Conservation (phyloP, 2,329 filamentous ascomycete species). For the Sporothrix variecibatus region DNA sequence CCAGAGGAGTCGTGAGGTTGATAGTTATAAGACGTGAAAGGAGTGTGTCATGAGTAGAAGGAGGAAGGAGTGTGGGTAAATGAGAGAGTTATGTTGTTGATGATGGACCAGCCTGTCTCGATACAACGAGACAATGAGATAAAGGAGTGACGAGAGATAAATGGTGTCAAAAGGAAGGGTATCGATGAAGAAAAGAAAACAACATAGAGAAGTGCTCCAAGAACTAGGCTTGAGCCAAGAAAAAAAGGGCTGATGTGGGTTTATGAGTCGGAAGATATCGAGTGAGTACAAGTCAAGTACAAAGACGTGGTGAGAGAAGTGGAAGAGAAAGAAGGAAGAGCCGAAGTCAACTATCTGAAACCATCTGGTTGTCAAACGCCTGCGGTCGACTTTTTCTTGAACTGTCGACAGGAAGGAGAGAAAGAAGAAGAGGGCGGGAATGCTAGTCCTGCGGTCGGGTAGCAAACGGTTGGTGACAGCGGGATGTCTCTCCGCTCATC, state of each 20-base stretch:
- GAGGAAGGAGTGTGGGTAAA: neutral
- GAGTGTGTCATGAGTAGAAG: neutral
- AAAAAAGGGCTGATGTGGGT: constrained; percentile 14
- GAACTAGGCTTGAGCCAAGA: constrained; percentile 7
- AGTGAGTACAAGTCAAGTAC: neutral
- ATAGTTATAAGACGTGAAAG: neutral
- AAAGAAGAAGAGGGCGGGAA: neutral
- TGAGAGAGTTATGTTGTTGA: neutral
- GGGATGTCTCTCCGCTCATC: constrained; percentile 22
- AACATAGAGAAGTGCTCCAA: neutral
- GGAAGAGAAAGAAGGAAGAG: neutral
- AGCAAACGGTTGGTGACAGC: constrained; percentile 16
- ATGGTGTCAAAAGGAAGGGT: neutral
- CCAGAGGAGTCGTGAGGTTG: neutral
- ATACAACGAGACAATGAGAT: neutral
- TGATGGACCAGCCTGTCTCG: constrained; percentile 1
- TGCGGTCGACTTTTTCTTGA: neutral
- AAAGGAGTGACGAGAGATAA: neutral
- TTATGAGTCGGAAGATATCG: constrained; percentile 9
- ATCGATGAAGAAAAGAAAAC: neutral
- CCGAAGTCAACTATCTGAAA: neutral
- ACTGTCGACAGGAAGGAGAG: neutral
- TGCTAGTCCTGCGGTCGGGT: neutral
- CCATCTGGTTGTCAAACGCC: neutral
- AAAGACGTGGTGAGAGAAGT: no score